phyloP scores from a whole-genome alignment of 202 grass and related monocot species.

The Cymbopogon flexuosus region DNA sequence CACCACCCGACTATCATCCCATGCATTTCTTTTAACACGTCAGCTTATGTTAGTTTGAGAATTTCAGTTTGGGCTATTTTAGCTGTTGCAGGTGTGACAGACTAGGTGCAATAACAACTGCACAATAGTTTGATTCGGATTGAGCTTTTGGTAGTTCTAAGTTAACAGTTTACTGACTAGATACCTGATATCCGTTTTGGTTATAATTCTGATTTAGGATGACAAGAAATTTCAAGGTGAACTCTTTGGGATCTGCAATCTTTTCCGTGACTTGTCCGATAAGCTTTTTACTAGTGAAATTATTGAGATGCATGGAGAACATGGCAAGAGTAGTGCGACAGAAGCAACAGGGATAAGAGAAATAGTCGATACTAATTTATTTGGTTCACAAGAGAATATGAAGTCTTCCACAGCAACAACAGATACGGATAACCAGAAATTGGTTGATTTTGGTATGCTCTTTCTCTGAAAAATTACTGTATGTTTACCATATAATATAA shows the following conservation, averaged over 20 bases:
- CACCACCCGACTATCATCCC: background rate
- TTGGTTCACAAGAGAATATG: constrained; percentile 27
- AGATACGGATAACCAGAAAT: constrained; percentile 32
- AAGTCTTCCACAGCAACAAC: constrained; percentile 20
- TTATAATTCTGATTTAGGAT: constrained; percentile 46
- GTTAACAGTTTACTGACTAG: constrained; percentile 1
- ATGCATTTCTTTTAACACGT: constrained; percentile 19
- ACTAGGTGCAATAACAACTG: background rate
- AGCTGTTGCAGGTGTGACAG: background rate
- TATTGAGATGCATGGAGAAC: constrained; percentile 88
- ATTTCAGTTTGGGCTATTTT: constrained; percentile 21
- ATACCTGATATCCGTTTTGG: background rate
- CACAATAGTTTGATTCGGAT: constrained; percentile 12
- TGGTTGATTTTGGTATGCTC: constrained; percentile 49
- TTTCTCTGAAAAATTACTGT: constrained; percentile 13
- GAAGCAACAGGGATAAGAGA: constrained; percentile 43
- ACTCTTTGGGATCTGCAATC: constrained; percentile 95
- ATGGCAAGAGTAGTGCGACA: constrained; percentile 40
- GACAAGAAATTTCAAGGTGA: constrained; percentile 95
- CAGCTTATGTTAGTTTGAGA: constrained; percentile 12
- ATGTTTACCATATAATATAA: constrained; percentile 12
- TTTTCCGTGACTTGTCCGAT: constrained; percentile 83
- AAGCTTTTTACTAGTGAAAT: constrained; percentile 98
- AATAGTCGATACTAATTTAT: constrained; percentile 48
- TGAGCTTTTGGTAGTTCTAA: background rate